Conservation (phyloP, 1,139 yeast species). For the Taphrina populina region DNA sequence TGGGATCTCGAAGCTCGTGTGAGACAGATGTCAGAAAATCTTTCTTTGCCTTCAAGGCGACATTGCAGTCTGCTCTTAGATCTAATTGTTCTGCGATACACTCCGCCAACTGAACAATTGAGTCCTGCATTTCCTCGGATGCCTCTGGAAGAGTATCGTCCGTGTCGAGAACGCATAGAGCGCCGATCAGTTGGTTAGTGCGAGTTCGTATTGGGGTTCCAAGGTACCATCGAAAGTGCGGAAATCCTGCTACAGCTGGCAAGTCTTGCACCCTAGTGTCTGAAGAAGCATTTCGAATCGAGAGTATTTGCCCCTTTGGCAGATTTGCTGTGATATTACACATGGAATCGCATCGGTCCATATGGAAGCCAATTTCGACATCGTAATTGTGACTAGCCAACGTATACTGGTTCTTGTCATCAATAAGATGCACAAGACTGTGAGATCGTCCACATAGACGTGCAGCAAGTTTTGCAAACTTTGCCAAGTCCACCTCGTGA, state of each 20-base stretch:
- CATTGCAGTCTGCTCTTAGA: constrained; percentile 14
- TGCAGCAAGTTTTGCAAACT: constrained; percentile 20
- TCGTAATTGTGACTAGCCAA: constrained; percentile 7
- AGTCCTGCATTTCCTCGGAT: not conserved
- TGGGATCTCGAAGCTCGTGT: constrained; percentile 32
- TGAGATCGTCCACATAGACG: constrained; percentile 5
- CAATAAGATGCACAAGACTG: constrained; percentile 10
- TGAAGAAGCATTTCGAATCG: too few relatives aligned
- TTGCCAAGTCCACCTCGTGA: constrained; percentile 12
- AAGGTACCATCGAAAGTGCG: constrained; percentile 22
- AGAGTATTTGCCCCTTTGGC: not conserved
- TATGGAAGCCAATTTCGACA: not conserved
- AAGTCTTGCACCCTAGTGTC: not conserved
- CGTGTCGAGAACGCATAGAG: constrained; percentile 22
- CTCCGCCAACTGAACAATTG: constrained; percentile 18
- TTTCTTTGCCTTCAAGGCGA: constrained; percentile 11
- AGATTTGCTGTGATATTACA: constrained; percentile 6
- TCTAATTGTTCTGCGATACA: constrained; percentile 16
- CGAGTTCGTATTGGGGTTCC: constrained; percentile 17
- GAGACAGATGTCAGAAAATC: constrained; percentile 23
- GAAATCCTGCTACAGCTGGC: constrained; percentile 5
- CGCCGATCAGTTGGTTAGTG: constrained; percentile 19
- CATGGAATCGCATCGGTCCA: constrained; percentile 18
- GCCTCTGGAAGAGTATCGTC: not conserved
- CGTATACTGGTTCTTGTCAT: constrained; percentile 8